Conservation (phyloP, 495 filamentous ascomycete species). For the Astrocystis sublimbata region DNA sequence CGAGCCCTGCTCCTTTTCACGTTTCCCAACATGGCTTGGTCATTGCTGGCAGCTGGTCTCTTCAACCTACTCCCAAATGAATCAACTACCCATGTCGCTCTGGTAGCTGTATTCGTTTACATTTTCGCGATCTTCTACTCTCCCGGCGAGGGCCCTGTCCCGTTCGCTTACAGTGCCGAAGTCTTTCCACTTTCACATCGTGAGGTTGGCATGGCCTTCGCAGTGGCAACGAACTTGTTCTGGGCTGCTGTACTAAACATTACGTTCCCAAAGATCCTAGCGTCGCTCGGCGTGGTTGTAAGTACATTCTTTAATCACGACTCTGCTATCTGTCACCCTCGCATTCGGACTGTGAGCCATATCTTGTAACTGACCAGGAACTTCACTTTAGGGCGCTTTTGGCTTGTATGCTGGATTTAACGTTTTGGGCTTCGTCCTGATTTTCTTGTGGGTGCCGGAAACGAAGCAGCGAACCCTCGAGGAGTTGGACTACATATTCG, state of each 20-base stretch:
- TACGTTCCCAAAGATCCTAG: slow-evolving; percentile 67
- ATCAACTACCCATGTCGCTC: slow-evolving; percentile 47
- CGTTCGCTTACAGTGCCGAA: slow-evolving; percentile 76
- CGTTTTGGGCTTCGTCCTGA: slow-evolving; percentile 64
- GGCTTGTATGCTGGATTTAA: slow-evolving; percentile 69
- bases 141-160: slow-evolving; percentile 69
- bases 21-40: slow-evolving; percentile 62
- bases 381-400: slow-evolving; percentile 41
- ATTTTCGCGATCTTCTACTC: slow-evolving; percentile 69
- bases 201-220: slow-evolving; percentile 75
- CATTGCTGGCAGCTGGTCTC: slow-evolving; percentile 59
- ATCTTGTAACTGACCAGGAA: slow-evolving; percentile 11
- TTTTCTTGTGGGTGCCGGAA: slow-evolving; percentile 76
- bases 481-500: slow-evolving; percentile 61
- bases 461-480: slow-evolving; percentile 78
- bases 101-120: slow-evolving; percentile 66
- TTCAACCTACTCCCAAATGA: slow-evolving; percentile 54
- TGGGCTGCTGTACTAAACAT: slow-evolving; percentile 74
- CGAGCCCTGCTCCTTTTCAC: slow-evolving; percentile 65
- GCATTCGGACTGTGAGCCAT: no score
- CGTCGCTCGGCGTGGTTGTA: slow-evolving; percentile 48
- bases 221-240: slow-evolving; percentile 69
- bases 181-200: slow-evolving; percentile 76
- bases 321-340: not conserved
- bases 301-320: slow-evolving; percentile 36